Conservation (phyloP, 2,329 filamentous ascomycete genomes). For the Fusarium anguioides region DNA sequence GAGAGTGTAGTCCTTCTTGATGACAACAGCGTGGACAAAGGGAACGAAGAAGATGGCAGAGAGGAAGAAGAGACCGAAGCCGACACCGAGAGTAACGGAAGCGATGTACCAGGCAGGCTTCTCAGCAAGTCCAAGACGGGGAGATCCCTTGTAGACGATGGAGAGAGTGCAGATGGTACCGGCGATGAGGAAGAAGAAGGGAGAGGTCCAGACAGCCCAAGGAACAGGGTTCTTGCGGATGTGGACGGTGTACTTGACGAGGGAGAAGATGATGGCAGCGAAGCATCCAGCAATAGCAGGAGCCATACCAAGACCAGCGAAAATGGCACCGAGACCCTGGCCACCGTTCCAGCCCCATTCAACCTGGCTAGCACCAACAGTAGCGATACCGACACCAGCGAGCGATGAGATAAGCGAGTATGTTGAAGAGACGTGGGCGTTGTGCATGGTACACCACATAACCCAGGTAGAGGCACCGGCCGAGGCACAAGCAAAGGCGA, state of each 20-base stretch:
- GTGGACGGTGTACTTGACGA: constrained; percentile 74
- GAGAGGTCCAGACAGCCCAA: constrained; percentile 79
- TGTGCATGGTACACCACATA: constrained; percentile 82
- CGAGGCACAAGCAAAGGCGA: constrained; percentile 73
- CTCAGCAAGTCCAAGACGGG: constrained; percentile 49
- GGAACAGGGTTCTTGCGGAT: constrained; percentile 76
- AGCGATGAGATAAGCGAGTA: constrained; percentile 77
- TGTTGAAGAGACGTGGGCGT: constrained; percentile 77
- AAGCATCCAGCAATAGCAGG: constrained; percentile 74
- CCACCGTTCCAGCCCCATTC: constrained; percentile 78
- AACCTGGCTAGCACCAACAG: constrained; percentile 69
- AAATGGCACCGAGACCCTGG: constrained; percentile 77
- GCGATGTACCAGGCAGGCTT: constrained; percentile 76
- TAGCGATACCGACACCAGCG: constrained; percentile 75
- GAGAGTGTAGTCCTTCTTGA: constrained; percentile 74
- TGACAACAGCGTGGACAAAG: constrained; percentile 72
- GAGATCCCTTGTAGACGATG: constrained; percentile 84
- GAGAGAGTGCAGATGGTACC: constrained; percentile 79
- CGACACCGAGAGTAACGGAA: constrained; percentile 72
- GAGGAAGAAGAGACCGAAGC: constrained; percentile 68
- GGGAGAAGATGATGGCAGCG: constrained; percentile 73
- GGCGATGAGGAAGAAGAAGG: constrained; percentile 82
- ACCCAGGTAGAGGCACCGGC: constrained; percentile 77
- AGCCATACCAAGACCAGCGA: constrained; percentile 77
- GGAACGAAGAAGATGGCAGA: constrained; percentile 79